phyloP scores from a whole-genome alignment of 805 yeast species.

The Lipomyces spencermartinsiae region DNA sequence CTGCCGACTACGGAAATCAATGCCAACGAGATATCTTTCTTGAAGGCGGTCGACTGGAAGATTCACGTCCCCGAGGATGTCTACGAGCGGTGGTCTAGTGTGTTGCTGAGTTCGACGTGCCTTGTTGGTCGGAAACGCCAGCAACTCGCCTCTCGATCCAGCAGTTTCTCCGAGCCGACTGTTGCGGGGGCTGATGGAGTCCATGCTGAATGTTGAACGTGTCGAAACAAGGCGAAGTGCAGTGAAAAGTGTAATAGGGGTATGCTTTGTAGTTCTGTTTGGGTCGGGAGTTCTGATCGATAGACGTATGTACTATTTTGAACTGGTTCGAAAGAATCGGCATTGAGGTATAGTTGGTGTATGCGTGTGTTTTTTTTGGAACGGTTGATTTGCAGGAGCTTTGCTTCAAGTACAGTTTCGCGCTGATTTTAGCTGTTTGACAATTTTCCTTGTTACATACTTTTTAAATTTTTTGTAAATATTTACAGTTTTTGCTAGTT shows the following conservation, averaged over 20 bases:
- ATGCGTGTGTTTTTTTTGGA: background rate
- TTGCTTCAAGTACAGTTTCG: background rate
- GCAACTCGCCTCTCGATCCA: conserved; percentile 4
- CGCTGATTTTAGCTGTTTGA: background rate
- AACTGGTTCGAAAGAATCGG: background rate
- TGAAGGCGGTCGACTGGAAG: conserved; percentile 62
- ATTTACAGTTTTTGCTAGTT: background rate
- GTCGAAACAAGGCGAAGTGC: background rate
- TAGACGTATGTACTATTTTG: background rate
- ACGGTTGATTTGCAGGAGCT: background rate
- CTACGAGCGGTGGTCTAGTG: conserved; percentile 53
- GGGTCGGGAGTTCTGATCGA: background rate
- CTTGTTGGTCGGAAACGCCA: conserved; percentile 18
- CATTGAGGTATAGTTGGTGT: background rate
- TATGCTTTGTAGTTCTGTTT: background rate
- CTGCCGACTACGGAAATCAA: conserved; percentile 58
- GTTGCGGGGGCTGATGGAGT: background rate
- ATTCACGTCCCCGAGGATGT: conserved; percentile 58
- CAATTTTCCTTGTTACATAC: background rate
- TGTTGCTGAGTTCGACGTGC: conserved; percentile 38
- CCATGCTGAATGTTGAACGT: background rate
- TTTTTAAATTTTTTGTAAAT: background rate
- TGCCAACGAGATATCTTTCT: conserved; percentile 59
- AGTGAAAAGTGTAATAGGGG: background rate
- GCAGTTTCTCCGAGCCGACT: background rate